Conservation (phyloP, 805 yeast species). For the Kazachstania kunashirensis region DNA sequence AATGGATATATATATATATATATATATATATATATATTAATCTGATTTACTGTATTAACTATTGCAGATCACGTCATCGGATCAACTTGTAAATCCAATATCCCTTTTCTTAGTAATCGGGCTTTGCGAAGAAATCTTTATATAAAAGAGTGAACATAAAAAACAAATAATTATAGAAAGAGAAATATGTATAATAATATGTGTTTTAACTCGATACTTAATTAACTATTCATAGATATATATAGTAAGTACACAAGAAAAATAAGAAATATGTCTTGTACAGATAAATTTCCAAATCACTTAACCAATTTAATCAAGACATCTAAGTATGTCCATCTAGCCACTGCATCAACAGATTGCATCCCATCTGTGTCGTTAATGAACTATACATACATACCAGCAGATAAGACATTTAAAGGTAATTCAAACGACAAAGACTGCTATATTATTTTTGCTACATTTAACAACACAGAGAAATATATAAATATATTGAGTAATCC, state of each 20-base stretch:
- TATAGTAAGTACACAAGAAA: no score
- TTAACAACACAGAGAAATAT: constrained; percentile 62
- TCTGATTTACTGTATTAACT: no score
- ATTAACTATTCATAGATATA: no score
- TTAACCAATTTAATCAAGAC: constrained; percentile 41
- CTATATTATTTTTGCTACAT: constrained; percentile 62
- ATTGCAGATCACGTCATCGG: neutral
- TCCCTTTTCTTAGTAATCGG: neutral
- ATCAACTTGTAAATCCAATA: neutral
- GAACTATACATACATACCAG: constrained; percentile 69
- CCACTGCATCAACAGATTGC: constrained; percentile 57
- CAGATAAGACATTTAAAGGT: constrained; percentile 31
- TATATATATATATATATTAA: no score
- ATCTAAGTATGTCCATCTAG: constrained; percentile 72
- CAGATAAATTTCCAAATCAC: constrained; percentile 30
- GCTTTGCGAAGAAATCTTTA: no score
- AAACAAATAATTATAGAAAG: no score
- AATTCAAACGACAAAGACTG: constrained; percentile 28
- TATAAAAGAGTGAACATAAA: no score
- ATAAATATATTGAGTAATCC: constrained; percentile 62
- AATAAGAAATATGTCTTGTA: constrained; percentile 26
- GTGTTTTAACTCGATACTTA: no score
- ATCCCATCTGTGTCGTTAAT: constrained; percentile 82
- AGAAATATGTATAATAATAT: no score
- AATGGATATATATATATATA: no score